A percentile compares a stretch with the other conserved stretches of the same genome.
Evolutionary conservation across 2,329 filamentous ascomycete genomes (phyloP).

Genomic region (Byssothecium circinans): DNA sequence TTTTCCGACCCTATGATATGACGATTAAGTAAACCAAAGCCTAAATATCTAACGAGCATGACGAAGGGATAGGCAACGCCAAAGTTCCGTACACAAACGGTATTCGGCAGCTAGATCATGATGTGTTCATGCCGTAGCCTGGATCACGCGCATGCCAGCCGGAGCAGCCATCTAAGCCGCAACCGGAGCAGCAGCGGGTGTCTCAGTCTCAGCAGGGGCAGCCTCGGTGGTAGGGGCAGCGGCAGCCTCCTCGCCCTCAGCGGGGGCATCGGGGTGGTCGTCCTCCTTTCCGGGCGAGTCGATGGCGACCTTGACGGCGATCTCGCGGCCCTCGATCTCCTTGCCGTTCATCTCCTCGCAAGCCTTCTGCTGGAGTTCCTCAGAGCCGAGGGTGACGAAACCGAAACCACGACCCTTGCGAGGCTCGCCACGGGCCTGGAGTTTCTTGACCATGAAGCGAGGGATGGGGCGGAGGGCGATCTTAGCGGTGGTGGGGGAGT

Average conservation of each 20-base stretch:
- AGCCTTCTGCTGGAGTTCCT: slow-evolving; percentile 97
- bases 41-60: slow-evolving; percentile 13
- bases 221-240: slow-evolving; percentile 20
- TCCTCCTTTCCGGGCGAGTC: slow-evolving; percentile 99
- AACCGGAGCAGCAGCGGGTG: slow-evolving; percentile 31
- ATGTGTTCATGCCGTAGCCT: slow-evolving; percentile 6
- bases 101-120: slow-evolving; percentile 3
- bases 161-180: slow-evolving; percentile 33
- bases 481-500: slow-evolving; percentile 92
- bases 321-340: slow-evolving; percentile 97
- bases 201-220: slow-evolving; percentile 22
- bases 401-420: slow-evolving; percentile 99
- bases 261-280: slow-evolving; percentile 59
- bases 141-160: slow-evolving; percentile 6
- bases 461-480: slow-evolving; percentile 98
- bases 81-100: slow-evolving; percentile 9
- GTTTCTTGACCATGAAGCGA: slow-evolving; percentile 99
- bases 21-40: slow-evolving; percentile 16
- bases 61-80: slow-evolving; percentile 13
- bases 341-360: slow-evolving; percentile 99
- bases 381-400: slow-evolving; percentile 92
- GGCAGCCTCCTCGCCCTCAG: slow-evolving; percentile 45
- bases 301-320: slow-evolving; percentile 99
- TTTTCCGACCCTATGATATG: slow-evolving; percentile 15
- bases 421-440: slow-evolving; percentile 94